phyloP scores from a whole-genome alignment of 1,284 basidiomycete species.

The Pterula multifida region DNA sequence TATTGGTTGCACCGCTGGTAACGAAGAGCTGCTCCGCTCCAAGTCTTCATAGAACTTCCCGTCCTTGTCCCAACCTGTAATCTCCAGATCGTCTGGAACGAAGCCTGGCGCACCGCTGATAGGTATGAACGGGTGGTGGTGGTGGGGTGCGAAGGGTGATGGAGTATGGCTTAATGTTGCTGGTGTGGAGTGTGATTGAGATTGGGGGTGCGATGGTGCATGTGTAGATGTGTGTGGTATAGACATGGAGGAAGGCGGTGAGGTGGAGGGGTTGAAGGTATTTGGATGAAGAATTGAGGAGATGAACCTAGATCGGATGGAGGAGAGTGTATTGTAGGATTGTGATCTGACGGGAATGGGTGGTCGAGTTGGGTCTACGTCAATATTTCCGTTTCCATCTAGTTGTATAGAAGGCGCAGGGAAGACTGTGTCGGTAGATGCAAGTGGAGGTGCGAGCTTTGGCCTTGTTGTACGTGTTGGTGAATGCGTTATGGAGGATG shows the following conservation, averaged over 20 bases:
- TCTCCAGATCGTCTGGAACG: conserved; percentile 18
- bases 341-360: conserved; percentile 17
- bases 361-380: too few relatives aligned
- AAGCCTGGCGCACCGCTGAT: conserved; percentile 76
- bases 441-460: conserved; percentile 17
- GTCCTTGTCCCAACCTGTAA: conserved; percentile 45
- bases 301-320: conserved; percentile 26
- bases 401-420: conserved; percentile 8
- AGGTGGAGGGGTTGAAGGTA: conserved; percentile 9
- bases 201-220: conserved; percentile 13
- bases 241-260: conserved; percentile 11
- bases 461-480: conserved; percentile 8
- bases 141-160: conserved; percentile 45
- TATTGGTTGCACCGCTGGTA: conserved; percentile 12
- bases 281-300: conserved; percentile 16
- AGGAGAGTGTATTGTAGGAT: conserved; percentile 23
- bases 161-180: conserved; percentile 6
- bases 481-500: not conserved
- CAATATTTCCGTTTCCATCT: too few relatives aligned
- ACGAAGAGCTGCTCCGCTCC: conserved; percentile 9
- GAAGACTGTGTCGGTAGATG: conserved; percentile 11
- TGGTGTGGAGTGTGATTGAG: conserved; percentile 9
- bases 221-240: conserved; percentile 13
- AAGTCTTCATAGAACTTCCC: conserved; percentile 33
- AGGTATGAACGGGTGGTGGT: conserved; percentile 33